Base-by-base conservation (phyloP, 768 basidiomycete species). In the Lactifluus echinatus region DNA sequence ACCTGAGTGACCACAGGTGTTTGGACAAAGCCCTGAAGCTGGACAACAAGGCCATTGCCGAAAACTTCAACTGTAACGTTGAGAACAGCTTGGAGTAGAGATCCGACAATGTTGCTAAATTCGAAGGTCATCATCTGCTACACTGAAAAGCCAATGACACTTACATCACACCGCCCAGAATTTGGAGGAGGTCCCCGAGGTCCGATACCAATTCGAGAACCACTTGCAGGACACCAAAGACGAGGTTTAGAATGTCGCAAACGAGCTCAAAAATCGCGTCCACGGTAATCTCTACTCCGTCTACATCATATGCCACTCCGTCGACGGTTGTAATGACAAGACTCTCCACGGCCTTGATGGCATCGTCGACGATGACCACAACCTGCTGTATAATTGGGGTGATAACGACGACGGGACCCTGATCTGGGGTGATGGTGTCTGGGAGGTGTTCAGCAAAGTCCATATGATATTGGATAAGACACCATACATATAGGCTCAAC, bases 261-360 rank as follows among this genome's bases (percentile, higher is more conserved):
- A 56, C 14, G 31, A 49, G 55, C 1, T 2, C 7, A 2, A 66
- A 68, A 29, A 75, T 49, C 3, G 63, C 61, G 1, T 57, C 14
- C 21, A 72, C 67, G 6, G 67, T 67, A 64, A 71, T 40, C 36
- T 52, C 28, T 5, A 55, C 67, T 8, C 64, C 69, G 1, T 64
- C 56, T 26, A 59, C 62, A 21, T 64, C 45, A 5, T 63, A 64
- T 55, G 73, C 56, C 58, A 75, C 66, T 8, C 65, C 59, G 4
- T 57, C 59, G 1, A 54, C 8, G 1, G 67, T 57, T 33, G 59
- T 29, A 39, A 67, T 68, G 34, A 59, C 58, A 50, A 75, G 69
- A 7, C 21, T 63, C 42, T 70, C 28, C 24, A 75, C 58, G 12
- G 62, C 29, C 28, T 51, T 33, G 47, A 69, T 24, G 2, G 68